phyloP scores from a whole-genome alignment of 2,329 filamentous ascomycete species.

The Pseudogymnoascus pannorum region DNA sequence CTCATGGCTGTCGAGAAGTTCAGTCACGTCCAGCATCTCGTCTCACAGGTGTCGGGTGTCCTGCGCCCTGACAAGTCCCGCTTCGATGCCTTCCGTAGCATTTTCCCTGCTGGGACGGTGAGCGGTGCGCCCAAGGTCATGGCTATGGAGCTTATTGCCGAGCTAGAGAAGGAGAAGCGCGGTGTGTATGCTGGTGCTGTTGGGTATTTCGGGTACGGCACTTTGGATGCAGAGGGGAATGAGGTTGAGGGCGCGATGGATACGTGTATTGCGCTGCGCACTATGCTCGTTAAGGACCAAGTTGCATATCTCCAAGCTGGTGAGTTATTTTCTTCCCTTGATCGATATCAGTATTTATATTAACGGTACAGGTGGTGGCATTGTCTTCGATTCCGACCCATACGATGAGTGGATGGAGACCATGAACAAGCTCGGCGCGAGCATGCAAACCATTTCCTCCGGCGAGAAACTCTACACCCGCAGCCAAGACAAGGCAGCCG shows the following conservation, averaged over 20 bases:
- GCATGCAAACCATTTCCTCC: constrained; percentile 78
- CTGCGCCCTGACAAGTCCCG: constrained; percentile 75
- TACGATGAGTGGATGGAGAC: constrained; percentile 94
- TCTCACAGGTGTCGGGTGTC: constrained; percentile 91
- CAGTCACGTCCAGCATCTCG: constrained; percentile 94
- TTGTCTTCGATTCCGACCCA: constrained; percentile 88
- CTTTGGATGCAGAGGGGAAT: constrained; percentile 55
- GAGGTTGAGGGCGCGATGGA: constrained; percentile 83
- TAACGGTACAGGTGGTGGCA: constrained; percentile 60
- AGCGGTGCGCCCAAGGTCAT: constrained; percentile 92
- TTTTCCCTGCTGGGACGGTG: constrained; percentile 95
- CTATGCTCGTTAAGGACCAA: constrained; percentile 89
- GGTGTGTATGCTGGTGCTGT: constrained; percentile 94
- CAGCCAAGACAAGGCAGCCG: constrained; percentile 3
- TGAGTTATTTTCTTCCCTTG: constrained; percentile 26
- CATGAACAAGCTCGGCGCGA: constrained; percentile 89
- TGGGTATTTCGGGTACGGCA: constrained; percentile 88
- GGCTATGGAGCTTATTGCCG: constrained; percentile 95
- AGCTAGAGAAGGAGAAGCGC: constrained; percentile 87
- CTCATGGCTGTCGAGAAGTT: constrained; percentile 94
- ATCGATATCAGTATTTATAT: not conserved
- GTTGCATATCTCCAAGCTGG: constrained; percentile 84
- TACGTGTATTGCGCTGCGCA: constrained; percentile 64
- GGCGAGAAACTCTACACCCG: constrained; percentile 56
- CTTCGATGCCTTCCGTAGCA: constrained; percentile 92